Evolutionary conservation across 306 rosid genomes (phyloP), one percentile per base, ranked within the genome.

Genomic region (Cicer yamashitae): DNA sequence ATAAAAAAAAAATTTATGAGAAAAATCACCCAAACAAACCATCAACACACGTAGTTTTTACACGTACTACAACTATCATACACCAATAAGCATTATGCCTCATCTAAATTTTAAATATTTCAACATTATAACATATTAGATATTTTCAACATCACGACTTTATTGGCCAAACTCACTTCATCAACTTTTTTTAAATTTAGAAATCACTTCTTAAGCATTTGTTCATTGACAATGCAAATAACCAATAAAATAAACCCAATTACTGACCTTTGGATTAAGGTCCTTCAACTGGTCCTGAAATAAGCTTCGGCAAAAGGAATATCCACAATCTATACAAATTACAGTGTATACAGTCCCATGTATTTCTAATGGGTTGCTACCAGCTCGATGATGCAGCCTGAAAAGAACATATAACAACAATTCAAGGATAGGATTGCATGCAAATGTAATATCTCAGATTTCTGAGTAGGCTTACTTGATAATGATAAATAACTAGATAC

Each of bases 301-400:
- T 50, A 75, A 72, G 82, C 79, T 79, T 70, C 98, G 91, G 65
- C 77, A 74, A 56, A 85, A 72, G 62, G 98, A 91, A 84, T 86
- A 87, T 53, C 91, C 88, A 63, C 97, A 94, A 54, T 88, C 86
- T 79, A 86, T 56, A 86, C 98, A 94, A 64, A 84, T 70, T 60
- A 91, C 97, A 53, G 90, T 78, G 77, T 94, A 91, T 46, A 94
- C 98, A 80, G 97, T 94, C 53, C 98, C 98, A 86, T 94, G 98
- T 80, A 94, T 65, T 80, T 94, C 98, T 67, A 94, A 88, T 44
- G 98, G 97, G 82, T 89, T 79, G 86, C 98, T 91, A 77, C 98
- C 97, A 78, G 98, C 97, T 15, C 88, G 90, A 67, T 94, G 98
- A 86, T 94, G 98, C 79, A 94, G 87, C 88, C 98, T 91, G 85